Evolutionary conservation across 805 yeast genomes (phyloP).

Genomic region (Zygoascus biomembranicola): DNA sequence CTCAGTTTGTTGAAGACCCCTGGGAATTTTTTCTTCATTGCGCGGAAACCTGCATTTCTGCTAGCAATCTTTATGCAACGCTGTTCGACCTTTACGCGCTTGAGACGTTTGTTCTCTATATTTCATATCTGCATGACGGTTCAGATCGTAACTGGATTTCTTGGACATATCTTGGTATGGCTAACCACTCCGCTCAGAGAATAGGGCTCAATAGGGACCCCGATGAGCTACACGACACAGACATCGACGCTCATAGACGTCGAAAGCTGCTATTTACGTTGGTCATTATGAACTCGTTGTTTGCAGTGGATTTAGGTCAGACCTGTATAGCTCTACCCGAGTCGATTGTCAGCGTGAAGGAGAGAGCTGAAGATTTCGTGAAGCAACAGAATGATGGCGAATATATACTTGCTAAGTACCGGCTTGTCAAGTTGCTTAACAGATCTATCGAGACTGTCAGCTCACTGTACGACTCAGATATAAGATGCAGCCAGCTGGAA

Average conservation of each 20-base stretch:
- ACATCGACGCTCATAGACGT: conserved; percentile 1
- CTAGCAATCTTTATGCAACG: conserved; percentile 1
- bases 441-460: conserved; percentile 1
- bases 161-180: conserved; percentile 12
- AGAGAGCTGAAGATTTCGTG: not conserved
- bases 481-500: not conserved
- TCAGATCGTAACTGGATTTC: conserved; percentile 8
- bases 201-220: conserved; percentile 11
- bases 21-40: conserved; percentile 11
- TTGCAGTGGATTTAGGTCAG: conserved; percentile 9
- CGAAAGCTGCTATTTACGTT: conserved; percentile 4
- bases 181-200: conserved; percentile 8
- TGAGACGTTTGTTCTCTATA: conserved; percentile 2
- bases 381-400: conserved; percentile 5
- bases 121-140: conserved; percentile 9
- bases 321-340: conserved; percentile 5
- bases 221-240: not conserved
- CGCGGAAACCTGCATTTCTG: conserved; percentile 7
- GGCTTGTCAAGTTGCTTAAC: conserved; percentile 1
- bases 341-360: not conserved
- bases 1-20: conserved; percentile 9
- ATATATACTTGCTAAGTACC: conserved; percentile 3
- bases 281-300: conserved; percentile 4
- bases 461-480: conserved; percentile 4
- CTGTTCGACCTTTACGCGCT: conserved; percentile 4